Percentiles rank a stretch among this genome's conserved stretches.
These are phyloP conservation scores for Saxophila tyrrhenica DNA, from an alignment of 495 filamentous ascomycete genomes.

Conservation along the genomic window DNA sequence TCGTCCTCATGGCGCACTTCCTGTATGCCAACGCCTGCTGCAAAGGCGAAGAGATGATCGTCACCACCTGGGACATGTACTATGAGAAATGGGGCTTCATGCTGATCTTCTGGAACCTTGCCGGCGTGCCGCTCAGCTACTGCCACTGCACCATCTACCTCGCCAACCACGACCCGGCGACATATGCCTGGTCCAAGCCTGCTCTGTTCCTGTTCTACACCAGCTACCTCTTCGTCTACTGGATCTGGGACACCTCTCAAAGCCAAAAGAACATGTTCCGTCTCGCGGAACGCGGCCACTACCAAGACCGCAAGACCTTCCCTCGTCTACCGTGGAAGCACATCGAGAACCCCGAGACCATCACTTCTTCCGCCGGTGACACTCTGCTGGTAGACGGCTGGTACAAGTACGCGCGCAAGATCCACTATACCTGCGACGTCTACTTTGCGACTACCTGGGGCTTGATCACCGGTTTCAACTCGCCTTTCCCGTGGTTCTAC, in stretches of 20 bases:
- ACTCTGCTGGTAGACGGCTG: slow-evolving; percentile 81
- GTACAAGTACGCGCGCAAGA: slow-evolving; percentile 78
- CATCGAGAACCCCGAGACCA: slow-evolving; percentile 75
- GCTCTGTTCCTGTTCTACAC: slow-evolving; percentile 55
- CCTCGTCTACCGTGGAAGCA: slow-evolving; percentile 89
- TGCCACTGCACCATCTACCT: slow-evolving; percentile 95
- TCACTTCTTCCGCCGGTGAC: slow-evolving; percentile 66
- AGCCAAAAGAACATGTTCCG: slow-evolving; percentile 95
- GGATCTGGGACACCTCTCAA: slow-evolving; percentile 84
- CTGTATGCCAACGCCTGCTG: slow-evolving; percentile 93
- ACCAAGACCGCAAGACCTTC: slow-evolving; percentile 67
- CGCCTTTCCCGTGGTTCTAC: slow-evolving; percentile 96
- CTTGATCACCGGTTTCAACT: slow-evolving; percentile 54
- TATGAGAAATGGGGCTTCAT: slow-evolving; percentile 99
- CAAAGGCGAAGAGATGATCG: slow-evolving; percentile 92
- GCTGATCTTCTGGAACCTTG: slow-evolving; percentile 99
- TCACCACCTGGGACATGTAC: slow-evolving; percentile 97
- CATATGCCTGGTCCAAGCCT: slow-evolving; percentile 65
- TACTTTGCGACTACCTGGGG: slow-evolving; percentile 66
- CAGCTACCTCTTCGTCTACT: slow-evolving; percentile 77
- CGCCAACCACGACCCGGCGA: slow-evolving; percentile 72
- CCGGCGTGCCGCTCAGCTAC: slow-evolving; percentile 88
- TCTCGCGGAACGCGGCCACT: slow-evolving; percentile 62
- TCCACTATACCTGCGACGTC: slow-evolving; percentile 87
- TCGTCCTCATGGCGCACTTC: slow-evolving; percentile 87